Percentiles rank a stretch among this genome's conserved stretches.
Conservation (phyloP, 192 early-diverging fungal genomes). For the Paraglomus occultum region DNA sequence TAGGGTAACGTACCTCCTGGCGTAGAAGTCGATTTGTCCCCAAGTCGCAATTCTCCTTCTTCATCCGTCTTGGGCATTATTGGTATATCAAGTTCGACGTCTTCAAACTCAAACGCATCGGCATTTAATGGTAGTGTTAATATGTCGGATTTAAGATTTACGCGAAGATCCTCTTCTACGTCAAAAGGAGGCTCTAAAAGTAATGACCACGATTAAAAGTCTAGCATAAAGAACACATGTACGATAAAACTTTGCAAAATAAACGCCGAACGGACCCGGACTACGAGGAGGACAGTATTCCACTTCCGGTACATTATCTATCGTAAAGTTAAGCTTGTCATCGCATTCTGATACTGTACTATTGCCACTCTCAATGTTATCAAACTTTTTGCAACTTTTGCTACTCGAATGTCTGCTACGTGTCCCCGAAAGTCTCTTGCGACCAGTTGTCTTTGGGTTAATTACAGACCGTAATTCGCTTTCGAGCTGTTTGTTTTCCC, state of each 20-base stretch:
- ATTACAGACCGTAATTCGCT: no score
- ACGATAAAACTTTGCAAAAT: no score
- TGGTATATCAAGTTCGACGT: slow-evolving; percentile 2
- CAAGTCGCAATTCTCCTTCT: background rate
- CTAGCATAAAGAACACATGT: background rate
- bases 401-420: no score
- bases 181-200: slow-evolving; percentile 13
- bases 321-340: no score
- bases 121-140: background rate
- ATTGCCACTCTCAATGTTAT: no score
- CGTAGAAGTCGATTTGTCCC: background rate
- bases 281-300: slow-evolving; percentile 15
- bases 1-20: background rate
- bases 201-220: background rate
- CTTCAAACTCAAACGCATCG: slow-evolving; percentile 14
- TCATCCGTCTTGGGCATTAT: background rate
- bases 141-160: background rate
- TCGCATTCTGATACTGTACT: no score
- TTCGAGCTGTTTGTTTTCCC: no score
- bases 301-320: slow-evolving; percentile 4
- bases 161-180: slow-evolving; percentile 12
- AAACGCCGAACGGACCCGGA: background rate
- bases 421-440: no score
- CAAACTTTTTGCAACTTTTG: no score
- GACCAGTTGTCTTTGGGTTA: no score